Evolutionary conservation across 495 filamentous ascomycete species (phyloP).

Genomic region (Penicillium tannophilum): DNA sequence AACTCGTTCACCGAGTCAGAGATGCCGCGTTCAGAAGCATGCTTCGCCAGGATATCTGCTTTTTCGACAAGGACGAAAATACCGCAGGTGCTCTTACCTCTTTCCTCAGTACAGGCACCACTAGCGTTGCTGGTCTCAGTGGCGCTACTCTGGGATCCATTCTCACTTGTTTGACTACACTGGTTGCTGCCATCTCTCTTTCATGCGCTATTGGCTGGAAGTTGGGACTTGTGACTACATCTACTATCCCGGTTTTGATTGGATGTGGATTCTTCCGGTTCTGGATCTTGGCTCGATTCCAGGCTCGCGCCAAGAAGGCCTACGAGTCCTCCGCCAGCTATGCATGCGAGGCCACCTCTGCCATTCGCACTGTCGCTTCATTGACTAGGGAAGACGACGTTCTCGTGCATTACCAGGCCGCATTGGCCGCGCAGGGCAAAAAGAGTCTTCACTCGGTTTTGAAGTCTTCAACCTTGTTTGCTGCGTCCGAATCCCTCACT

Average conservation of each 20-base stretch:
- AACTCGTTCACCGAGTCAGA: conserved; percentile 74
- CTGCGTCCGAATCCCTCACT: conserved; percentile 70
- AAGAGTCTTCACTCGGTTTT: conserved; percentile 48
- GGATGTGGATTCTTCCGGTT: conserved; percentile 80
- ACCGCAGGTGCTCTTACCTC: conserved; percentile 75
- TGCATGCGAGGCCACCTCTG: conserved; percentile 84
- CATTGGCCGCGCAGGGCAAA: not conserved
- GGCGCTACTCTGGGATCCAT: conserved; percentile 78
- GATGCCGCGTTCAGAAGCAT: conserved; percentile 77
- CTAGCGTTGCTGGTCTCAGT: conserved; percentile 76
- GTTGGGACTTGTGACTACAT: conserved; percentile 75
- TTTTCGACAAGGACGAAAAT: conserved; percentile 70
- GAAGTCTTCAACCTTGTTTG: conserved; percentile 69
- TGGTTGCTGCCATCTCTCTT: conserved; percentile 65
- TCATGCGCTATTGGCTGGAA: conserved; percentile 80
- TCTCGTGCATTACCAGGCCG: conserved; percentile 12
- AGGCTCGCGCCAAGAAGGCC: conserved; percentile 62
- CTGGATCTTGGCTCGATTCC: conserved; percentile 69
- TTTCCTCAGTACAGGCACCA: conserved; percentile 76
- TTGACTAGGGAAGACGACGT: conserved; percentile 81
- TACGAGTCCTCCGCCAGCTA: conserved; percentile 74
- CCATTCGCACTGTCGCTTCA: conserved; percentile 88
- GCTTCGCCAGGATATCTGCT: conserved; percentile 77
- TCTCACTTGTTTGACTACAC: conserved; percentile 67
- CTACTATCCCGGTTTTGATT: conserved; percentile 73